Percentiles rank a stretch among this genome's conserved stretches.
These are phyloP conservation scores for Zea mays DNA, from an alignment of 176 grass and related monocot genomes.

Conservation along the genomic window Zm-B73-REFERENCE-NAM-5.0 NC_050103.1:5356001-5356500, in stretches of 20 bases:
- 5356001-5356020: background rate
- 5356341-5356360: constrained; percentile 46
- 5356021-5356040: background rate
- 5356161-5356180: background rate
- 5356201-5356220: background rate
- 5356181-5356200: background rate
- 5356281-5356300: background rate
- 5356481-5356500: no score
- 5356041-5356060: background rate
- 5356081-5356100: background rate
- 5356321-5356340: constrained; percentile 32
- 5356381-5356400: no score
- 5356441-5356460: no score
- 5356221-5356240: background rate
- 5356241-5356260: background rate
- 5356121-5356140: constrained; percentile 6
- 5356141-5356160: background rate
- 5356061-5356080: constrained; percentile 5
- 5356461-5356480: no score
- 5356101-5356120: constrained; percentile 3
- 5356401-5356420: no score
- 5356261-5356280: background rate
- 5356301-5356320: constrained; percentile 34
- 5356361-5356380: background rate
- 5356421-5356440: no score